Conservation (phyloP, 2,329 filamentous ascomycete species). For the Ceratocystis lukuohia region DNA sequence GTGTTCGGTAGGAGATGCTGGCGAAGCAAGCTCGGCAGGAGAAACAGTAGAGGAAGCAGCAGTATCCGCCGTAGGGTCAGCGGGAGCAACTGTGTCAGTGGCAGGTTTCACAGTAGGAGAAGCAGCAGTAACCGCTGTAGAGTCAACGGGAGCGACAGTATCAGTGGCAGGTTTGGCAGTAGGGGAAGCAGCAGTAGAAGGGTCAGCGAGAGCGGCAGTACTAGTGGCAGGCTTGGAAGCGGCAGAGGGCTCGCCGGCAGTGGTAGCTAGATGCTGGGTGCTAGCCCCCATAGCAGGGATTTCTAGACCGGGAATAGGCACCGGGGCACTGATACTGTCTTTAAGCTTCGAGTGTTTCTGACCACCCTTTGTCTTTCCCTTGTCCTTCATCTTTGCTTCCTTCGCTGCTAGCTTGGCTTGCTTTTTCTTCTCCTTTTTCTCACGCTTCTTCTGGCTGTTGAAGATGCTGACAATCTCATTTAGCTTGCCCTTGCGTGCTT, state of each 20-base stretch:
- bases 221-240: background rate
- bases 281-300: background rate
- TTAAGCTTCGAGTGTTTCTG: conserved; percentile 22
- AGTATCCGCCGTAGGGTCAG: background rate
- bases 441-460: conserved; percentile 47
- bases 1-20: background rate
- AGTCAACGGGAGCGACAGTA: background rate
- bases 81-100: background rate
- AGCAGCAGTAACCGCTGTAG: background rate
- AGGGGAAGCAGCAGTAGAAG: background rate
- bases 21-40: background rate
- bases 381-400: conserved; percentile 25
- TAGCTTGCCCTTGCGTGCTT: conserved; percentile 45
- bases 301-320: background rate
- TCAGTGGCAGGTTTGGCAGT: background rate
- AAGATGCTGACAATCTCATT: conserved; percentile 53
- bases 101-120: background rate
- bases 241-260: background rate
- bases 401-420: conserved; percentile 37
- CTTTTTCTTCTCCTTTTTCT: conserved; percentile 44
- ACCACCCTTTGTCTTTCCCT: conserved; percentile 19
- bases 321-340: conserved; percentile 1
- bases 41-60: background rate
- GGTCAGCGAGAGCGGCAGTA: background rate
- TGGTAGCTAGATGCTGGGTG: background rate